Conservation (phyloP, 2,329 filamentous ascomycete species). For the Hypoxylon sp. region DNA sequence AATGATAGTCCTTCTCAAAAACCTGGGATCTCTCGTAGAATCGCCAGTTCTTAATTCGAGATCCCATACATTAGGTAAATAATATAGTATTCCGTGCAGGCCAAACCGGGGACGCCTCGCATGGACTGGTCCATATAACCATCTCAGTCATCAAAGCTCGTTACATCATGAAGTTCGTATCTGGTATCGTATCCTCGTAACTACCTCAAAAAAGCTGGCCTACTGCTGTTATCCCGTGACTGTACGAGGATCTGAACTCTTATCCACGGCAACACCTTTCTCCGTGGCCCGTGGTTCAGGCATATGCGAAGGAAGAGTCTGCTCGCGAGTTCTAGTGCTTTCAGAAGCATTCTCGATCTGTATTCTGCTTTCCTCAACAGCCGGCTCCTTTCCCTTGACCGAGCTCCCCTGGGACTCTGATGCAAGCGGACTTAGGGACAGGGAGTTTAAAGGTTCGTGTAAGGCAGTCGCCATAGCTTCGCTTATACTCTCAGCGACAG, state of each 20-base stretch:
- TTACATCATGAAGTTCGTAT: constrained; percentile 12
- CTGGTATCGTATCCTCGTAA: constrained; percentile 10
- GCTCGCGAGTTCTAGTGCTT: background rate
- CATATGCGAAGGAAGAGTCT: background rate
- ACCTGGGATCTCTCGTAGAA: background rate
- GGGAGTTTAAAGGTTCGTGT: constrained; percentile 30
- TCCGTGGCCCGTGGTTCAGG: background rate
- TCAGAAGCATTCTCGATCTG: constrained; percentile 35
- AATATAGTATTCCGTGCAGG: background rate
- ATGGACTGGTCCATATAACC: background rate
- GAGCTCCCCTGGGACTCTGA: constrained; percentile 20
- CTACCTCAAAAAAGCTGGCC: background rate
- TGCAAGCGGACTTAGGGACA: constrained; percentile 26
- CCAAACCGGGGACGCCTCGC: background rate
- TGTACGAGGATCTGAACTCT: background rate
- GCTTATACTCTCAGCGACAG: constrained; percentile 48
- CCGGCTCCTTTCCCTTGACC: constrained; percentile 47
- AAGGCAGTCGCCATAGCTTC: constrained; percentile 52
- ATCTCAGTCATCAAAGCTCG: background rate
- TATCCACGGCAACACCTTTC: background rate
- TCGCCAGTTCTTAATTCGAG: background rate
- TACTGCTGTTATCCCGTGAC: background rate
- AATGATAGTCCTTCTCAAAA: background rate
- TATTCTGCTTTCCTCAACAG: constrained; percentile 30
- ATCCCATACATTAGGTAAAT: background rate